Percentiles rank a stretch among this genome's conserved stretches.
phyloP scores from a whole-genome alignment of 495 filamentous ascomycete species.

The Penicillium odoratum region DNA sequence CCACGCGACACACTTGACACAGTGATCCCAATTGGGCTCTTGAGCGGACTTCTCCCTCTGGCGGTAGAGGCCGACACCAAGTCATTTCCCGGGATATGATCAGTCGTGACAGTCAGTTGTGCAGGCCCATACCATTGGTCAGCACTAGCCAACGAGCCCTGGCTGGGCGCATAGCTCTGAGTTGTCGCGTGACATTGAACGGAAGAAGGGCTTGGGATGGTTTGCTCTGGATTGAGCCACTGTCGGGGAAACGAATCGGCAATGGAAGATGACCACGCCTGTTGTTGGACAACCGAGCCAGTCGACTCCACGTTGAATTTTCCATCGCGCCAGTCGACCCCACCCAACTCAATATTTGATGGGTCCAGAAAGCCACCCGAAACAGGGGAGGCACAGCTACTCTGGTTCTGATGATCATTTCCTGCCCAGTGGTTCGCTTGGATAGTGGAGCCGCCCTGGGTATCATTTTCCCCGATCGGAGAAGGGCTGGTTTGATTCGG shows the following conservation, averaged over 20 bases:
- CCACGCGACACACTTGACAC: constrained; percentile 47
- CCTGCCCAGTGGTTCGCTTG: constrained; percentile 19
- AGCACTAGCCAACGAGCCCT: background rate
- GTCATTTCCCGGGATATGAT: constrained; percentile 20
- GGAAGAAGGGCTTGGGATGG: constrained; percentile 14
- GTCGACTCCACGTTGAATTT: constrained; percentile 2
- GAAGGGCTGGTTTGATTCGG: constrained; percentile 21
- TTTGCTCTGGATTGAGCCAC: constrained; percentile 13
- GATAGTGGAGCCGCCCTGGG: constrained; percentile 12
- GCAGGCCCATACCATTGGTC: constrained; percentile 13
- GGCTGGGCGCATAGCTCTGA: background rate
- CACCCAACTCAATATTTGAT: constrained; percentile 21
- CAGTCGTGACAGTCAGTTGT: constrained; percentile 15
- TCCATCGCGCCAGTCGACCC: constrained; percentile 11
- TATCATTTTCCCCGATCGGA: constrained; percentile 15
- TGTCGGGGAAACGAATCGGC: background rate
- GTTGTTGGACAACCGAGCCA: background rate
- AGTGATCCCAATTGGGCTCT: constrained; percentile 42
- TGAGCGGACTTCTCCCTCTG: constrained; percentile 43
- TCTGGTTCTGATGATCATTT: constrained; percentile 13
- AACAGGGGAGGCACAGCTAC: constrained; percentile 16
- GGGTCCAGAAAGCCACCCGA: constrained; percentile 17
- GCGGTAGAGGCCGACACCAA: constrained; percentile 20
- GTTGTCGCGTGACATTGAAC: background rate
- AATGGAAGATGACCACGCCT: background rate